Evolutionary conservation across 176 grass and related monocot genomes (phyloP), one percentile per base, ranked within the genome.

Genomic region (Eremochloa ophiuroides): DNA sequence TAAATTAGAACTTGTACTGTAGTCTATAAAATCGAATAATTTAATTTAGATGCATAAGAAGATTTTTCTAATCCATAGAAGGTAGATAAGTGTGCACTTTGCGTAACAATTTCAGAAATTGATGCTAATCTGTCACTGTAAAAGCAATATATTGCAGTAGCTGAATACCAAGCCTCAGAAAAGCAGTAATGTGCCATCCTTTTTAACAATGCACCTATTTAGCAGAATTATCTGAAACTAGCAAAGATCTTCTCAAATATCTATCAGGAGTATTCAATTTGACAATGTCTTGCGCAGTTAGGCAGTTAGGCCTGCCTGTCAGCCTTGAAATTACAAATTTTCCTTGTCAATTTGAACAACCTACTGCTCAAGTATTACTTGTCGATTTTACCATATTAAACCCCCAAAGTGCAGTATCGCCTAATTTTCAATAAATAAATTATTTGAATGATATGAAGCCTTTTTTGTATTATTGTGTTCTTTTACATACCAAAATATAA

Each of bases 321-420:
- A 50, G 39, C 44, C 17, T 42, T 67, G 35, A 15, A 72, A 44
- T 44, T 82, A n/a, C 37, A 22, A 15, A 66, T 18, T 58, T 14
- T 0, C 27, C 26, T 60, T 58, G 40, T 61, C 15, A 67, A 60
- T 78, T 84, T 59, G 8, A 69, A 20, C 70, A 75, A 73, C 81
- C 39, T 60, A 56, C 30, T 70, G 39, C 17, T 66, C 70, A 68
- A 6, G 23, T 59, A 15, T 13, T 55, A 55, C 51, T 75, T 27
- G 8, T 13, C 53, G 25, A n/a, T 10, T 69, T 51, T 53, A 76
- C 5, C 13, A 62, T 77, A 34, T 65, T 82, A 51, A 51, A 71
- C 25, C 64, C 62, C 18, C 25, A 82, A 77, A 44, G 30, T 53
- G 44, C 62, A 68, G 8, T 22, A 28, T 71, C 40, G 6, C 31